Percentiles rank a stretch among this genome's conserved stretches.
Conservation (phyloP, 2,329 filamentous ascomycete genomes). For the Plenodomus lindquistii region DNA sequence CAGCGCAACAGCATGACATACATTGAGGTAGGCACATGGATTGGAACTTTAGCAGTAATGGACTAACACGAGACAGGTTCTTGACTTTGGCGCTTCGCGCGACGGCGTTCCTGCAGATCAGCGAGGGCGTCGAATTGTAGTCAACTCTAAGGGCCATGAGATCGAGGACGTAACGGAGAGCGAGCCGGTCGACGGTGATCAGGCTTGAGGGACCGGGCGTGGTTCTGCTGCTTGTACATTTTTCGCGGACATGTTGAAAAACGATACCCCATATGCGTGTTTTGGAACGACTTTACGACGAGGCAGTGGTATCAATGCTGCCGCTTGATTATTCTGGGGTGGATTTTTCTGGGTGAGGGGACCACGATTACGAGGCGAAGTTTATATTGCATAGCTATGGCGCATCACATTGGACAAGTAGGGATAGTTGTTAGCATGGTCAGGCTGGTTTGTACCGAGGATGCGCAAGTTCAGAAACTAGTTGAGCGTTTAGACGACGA, state of each 20-base stretch:
- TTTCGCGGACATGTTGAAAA: constrained; percentile 29
- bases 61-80: constrained; percentile 65
- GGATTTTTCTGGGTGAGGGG: constrained; percentile 9
- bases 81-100: constrained; percentile 93
- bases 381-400: constrained; percentile 31
- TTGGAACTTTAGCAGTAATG: neutral
- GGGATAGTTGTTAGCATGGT: constrained; percentile 4
- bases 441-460: neutral
- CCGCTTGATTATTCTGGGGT: constrained; percentile 6
- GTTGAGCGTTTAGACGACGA: no score
- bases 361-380: constrained; percentile 9
- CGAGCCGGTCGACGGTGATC: constrained; percentile 35
- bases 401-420: constrained; percentile 12
- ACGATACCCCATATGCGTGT: constrained; percentile 36
- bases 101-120: constrained; percentile 80
- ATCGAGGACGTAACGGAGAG: constrained; percentile 41
- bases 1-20: constrained; percentile 92
- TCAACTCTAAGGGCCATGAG: constrained; percentile 47
- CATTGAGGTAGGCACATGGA: constrained; percentile 71
- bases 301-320: constrained; percentile 3
- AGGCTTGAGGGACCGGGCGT: constrained; percentile 17
- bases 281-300: constrained; percentile 19
- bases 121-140: constrained; percentile 74
- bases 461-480: neutral
- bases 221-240: constrained; percentile 19